A percentile compares a stretch with the other conserved stretches of the same genome.
These are phyloP conservation scores for Lachnellula willkommii DNA, from an alignment of 2,329 filamentous ascomycete species.

Conservation along the genomic window DNA sequence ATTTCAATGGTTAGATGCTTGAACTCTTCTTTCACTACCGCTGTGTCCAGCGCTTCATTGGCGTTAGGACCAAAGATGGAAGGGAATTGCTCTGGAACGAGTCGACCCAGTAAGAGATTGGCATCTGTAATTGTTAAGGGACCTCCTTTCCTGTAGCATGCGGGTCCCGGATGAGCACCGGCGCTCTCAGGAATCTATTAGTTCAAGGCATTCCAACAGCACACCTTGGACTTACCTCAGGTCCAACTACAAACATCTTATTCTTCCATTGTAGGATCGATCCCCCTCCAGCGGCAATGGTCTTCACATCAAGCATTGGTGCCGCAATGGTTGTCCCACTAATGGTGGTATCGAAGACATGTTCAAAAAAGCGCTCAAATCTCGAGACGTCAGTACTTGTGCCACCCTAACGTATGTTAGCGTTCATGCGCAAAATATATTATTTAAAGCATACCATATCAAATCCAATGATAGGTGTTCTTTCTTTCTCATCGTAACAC, in stretches of 20 bases:
- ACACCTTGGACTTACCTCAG: constrained; percentile 38
- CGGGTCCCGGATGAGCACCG: constrained; percentile 81
- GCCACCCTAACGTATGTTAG: constrained; percentile 33
- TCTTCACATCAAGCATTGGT: constrained; percentile 76
- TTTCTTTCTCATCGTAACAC: constrained; percentile 57
- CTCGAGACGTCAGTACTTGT: constrained; percentile 65
- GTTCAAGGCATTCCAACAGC: background rate
- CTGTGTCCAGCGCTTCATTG: constrained; percentile 68
- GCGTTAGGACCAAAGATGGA: constrained; percentile 61
- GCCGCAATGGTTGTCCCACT: constrained; percentile 72
- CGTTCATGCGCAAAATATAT: background rate
- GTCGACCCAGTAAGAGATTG: constrained; percentile 74
- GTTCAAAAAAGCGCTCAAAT: constrained; percentile 60
- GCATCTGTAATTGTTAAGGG: constrained; percentile 87
- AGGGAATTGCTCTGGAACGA: constrained; percentile 84
- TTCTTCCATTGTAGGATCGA: constrained; percentile 59
- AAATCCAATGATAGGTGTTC: constrained; percentile 63
- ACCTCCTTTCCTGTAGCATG: constrained; percentile 83
- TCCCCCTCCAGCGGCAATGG: constrained; percentile 38
- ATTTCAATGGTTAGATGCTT: constrained; percentile 69
- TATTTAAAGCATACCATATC: constrained; percentile 49
- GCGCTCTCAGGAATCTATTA: no score
- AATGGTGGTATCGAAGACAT: constrained; percentile 71
- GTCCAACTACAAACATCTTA: constrained; percentile 64
- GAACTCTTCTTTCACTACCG: constrained; percentile 68